These are phyloP conservation scores for Ettlia oleoabundans DNA, from an alignment of 139 green algal species.

Conservation along the genomic window DNA sequence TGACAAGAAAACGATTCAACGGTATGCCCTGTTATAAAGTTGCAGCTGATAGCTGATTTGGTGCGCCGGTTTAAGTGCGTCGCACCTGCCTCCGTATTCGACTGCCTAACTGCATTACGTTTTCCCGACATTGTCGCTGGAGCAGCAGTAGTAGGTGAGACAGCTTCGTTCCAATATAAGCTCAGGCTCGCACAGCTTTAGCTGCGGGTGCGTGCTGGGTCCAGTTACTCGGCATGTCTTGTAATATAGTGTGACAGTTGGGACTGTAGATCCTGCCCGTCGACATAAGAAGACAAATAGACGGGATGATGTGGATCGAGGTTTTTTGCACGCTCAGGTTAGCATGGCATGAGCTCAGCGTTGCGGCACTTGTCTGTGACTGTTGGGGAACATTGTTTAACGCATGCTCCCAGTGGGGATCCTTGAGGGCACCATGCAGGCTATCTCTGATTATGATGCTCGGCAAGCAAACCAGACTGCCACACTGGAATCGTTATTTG, in stretches of 20 bases:
- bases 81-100: not conserved
- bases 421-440: not conserved
- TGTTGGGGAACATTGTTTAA: not conserved
- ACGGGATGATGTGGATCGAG: not conserved
- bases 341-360: too few species aligned
- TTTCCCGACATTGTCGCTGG: not conserved
- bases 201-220: not conserved
- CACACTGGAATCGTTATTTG: not conserved
- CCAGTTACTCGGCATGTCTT: not conserved
- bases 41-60: not conserved
- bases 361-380: not conserved
- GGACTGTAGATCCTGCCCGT: not conserved
- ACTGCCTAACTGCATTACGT: not conserved
- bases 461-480: not conserved
- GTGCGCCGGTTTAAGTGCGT: not conserved
- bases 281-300: not conserved
- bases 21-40: too few species aligned
- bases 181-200: too few species aligned
- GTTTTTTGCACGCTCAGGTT: not conserved
- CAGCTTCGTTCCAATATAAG: too few species aligned
- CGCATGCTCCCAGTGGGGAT: not conserved
- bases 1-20: too few species aligned
- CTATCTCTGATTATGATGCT: not conserved
- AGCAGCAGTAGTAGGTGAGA: too few species aligned
- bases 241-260: not conserved